Base-by-base conservation (phyloP, 2,329 filamentous ascomycete genomes). In the Fusarium devonianum region DNA sequence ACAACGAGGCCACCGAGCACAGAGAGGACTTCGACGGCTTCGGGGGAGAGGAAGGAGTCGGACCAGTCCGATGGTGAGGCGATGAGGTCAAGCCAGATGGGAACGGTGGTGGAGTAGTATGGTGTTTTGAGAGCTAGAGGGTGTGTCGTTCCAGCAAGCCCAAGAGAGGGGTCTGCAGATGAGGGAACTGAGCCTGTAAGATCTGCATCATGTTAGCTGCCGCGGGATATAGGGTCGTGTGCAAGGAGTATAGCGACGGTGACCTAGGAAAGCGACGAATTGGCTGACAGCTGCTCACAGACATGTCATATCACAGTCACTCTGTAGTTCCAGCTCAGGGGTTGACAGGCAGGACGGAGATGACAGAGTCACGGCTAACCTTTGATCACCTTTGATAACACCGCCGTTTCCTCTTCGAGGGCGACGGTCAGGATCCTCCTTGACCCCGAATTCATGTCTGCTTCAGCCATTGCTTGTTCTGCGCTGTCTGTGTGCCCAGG, bases 21-120 rank as follows among this genome's bases (percentile, higher is more conserved):
- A 1, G 65, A 64, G 3, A 87, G 77, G 0, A 89, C 86, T 66
- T 87, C 85, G 45, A 72, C 74, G 0, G 86, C 86, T 63, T 87
- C 85, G 0, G 77, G 69, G 0, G 79, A 78, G 2, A 87, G 75
- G 60, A 88, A 88, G 0, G 81, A 79, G 2, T 67, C 67, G 0
- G 81, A 73, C 85, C 85, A 88, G 25, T 81, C 78, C 3, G 65
- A 44, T 0, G 80, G 75, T 4, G 74, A 71, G 5, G 74, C 63
- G 49, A 86, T 75, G 34, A 86, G 75, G 63, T 89, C 86, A n/a
- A 88, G 75, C 86, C 86, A 89, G 58, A 88, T 75, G 32, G 85
- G 84, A 4, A 88, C 74, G 0, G 74, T 74, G 42, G 83, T 78
- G 17, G 71, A 76, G 73, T 88, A 88, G 73, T 88, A 88, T 11